Conservation (phyloP, 495 filamentous ascomycete genomes). For the Hypomontagnella monticulosa region DNA sequence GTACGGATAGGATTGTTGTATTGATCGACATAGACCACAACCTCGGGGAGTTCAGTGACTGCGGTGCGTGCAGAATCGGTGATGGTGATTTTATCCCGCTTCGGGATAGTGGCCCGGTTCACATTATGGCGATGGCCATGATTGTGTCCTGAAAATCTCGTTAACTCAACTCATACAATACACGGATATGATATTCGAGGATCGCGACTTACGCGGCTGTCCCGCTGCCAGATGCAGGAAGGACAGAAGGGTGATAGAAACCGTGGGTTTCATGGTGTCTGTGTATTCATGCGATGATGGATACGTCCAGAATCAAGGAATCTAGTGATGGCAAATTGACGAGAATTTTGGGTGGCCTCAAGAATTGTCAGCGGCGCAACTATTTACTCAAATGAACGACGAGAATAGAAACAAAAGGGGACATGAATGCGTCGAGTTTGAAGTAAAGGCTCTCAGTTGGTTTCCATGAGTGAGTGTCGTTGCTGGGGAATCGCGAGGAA, state of each 20-base stretch:
- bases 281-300: slow-evolving; percentile 13
- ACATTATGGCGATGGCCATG: slow-evolving; percentile 40
- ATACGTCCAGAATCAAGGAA: slow-evolving; percentile 8
- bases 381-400: slow-evolving; percentile 26
- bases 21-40: slow-evolving; percentile 73
- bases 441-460: slow-evolving; percentile 16
- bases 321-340: not conserved
- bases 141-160: slow-evolving; percentile 26
- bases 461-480: slow-evolving; percentile 25
- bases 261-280: slow-evolving; percentile 36
- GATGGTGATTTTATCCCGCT: slow-evolving; percentile 37
- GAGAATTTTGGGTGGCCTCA: slow-evolving; percentile 33
- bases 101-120: slow-evolving; percentile 21
- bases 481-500: not conserved
- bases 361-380: slow-evolving; percentile 26
- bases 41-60: slow-evolving; percentile 51
- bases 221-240: slow-evolving; percentile 39
- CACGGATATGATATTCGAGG: not conserved
- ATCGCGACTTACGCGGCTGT: slow-evolving; percentile 41
- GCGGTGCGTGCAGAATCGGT: slow-evolving; percentile 30
- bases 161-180: slow-evolving; percentile 20
- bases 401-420: slow-evolving; percentile 28
- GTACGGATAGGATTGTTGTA: slow-evolving; percentile 64
- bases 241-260: slow-evolving; percentile 37
- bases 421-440: slow-evolving; percentile 20